Percentiles rank a stretch among this genome's conserved stretches.
Evolutionary conservation across 1,284 basidiomycete species (phyloP).

Genomic region (Heterobasidion parviporum): DNA sequence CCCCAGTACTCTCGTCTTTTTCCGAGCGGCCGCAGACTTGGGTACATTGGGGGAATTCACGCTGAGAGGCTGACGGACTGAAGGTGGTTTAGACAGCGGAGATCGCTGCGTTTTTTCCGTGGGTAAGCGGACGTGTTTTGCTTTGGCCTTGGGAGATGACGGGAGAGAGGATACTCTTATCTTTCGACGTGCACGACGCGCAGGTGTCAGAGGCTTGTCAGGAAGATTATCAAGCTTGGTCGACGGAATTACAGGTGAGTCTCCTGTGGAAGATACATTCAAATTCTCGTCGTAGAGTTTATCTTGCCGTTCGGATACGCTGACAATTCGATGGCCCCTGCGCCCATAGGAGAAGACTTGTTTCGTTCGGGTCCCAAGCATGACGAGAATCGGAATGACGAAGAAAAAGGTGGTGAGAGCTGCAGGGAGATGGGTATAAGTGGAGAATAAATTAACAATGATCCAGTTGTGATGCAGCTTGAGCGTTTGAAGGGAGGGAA

Average conservation of each 20-base stretch:
- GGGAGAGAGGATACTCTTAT: conserved; percentile 5
- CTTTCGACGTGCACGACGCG: not conserved
- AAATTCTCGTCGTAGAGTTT: conserved; percentile 6
- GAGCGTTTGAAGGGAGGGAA: not conserved
- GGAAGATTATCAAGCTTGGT: conserved; percentile 5
- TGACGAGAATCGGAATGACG: conserved; percentile 11
- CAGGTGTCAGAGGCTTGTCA: not conserved
- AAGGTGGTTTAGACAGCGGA: not conserved
- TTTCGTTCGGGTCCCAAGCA: conserved; percentile 55
- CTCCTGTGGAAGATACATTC: not conserved
- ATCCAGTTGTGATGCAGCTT: too few species aligned
- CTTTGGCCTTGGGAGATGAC: conserved; percentile 3
- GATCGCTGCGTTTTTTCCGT: not conserved
- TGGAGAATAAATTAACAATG: not conserved
- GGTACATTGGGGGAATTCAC: conserved; percentile 32
- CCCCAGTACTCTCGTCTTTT: conserved; percentile 19
- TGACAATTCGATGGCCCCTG: conserved; percentile 55
- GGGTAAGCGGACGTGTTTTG: not conserved
- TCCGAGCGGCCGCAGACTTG: conserved; percentile 26
- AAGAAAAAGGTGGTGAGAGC: not conserved
- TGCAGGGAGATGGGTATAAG: not conserved
- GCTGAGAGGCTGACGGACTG: conserved; percentile 32
- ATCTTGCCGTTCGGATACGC: conserved; percentile 30
- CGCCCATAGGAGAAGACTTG: conserved; percentile 65
- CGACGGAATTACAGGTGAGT: not conserved